Evolutionary conservation across 1,284 basidiomycete genomes (phyloP), one percentile per base, ranked within the genome.

Genomic region (Ustilago esculenta): DNA sequence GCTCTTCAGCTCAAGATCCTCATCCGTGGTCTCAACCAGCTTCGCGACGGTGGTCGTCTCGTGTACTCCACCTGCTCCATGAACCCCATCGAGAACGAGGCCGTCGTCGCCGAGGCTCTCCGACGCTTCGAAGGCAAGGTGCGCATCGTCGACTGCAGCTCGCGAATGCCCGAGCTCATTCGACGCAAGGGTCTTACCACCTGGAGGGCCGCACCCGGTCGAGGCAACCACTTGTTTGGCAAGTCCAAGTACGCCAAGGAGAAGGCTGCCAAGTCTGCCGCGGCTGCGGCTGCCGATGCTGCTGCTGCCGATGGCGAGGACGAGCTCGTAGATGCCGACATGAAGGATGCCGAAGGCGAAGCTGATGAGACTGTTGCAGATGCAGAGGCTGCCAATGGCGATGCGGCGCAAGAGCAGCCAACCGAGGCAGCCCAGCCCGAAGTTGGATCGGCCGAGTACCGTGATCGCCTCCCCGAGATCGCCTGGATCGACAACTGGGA

Each of bases 11-110:
- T 94, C 32, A 90, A 95, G 20, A 98, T 98, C 71, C 86, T 98
- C 17, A 86, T 90, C 69, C 90, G 95, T 15, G 94, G 90, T 5
- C 94, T 99, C 89, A 88, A 89, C 60, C 87, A 97, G 84, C 87
- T 99, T 39, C 89, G 90, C 70, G 87, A 88, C 4, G 89, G 90
- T 18, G 95, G 95, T 11, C 88, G 92, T 32, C 90, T 98, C 57
- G 94, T 98, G 23, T 98, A 98, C 83, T 98, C 95, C 4, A 99
- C 95, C 0, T 98, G 96, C 82, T 98, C 94, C 1, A 85, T 98
- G 75, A 98, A 98, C 83, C 96, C 95, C 1, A 87, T 94, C 25
- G 96, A 98, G 84, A 98, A 99, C 82, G 96, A 99, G 83, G 92
- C 96, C 8, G 95, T 98, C 58, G 86, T 98, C 27, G 90, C 92